Evolutionary conservation across 2,329 filamentous ascomycete species (phyloP).

Genomic region (Hymenoscyphus fraxineus): DNA sequence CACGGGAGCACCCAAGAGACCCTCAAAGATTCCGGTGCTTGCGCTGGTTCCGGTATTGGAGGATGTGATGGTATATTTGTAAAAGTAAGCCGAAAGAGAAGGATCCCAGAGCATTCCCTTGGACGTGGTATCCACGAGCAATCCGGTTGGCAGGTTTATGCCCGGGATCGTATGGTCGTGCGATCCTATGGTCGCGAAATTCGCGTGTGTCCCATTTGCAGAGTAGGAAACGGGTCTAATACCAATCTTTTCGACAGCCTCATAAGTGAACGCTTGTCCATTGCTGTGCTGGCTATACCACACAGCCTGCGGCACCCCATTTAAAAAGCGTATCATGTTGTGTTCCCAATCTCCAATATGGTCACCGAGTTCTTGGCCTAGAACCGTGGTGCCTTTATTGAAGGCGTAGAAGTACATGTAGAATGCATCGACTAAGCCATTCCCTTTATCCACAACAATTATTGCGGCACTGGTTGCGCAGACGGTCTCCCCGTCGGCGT

Average conservation of each 20-base stretch:
- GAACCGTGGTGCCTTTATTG: conserved; percentile 33
- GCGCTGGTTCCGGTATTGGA: no score
- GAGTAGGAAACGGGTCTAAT: conserved; percentile 54
- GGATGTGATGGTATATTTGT: conserved; percentile 44
- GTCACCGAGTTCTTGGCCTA: conserved; percentile 34
- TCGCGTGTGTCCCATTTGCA: conserved; percentile 60
- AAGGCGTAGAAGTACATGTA: conserved; percentile 38
- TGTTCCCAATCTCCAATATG: conserved; percentile 68
- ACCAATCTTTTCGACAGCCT: conserved; percentile 49
- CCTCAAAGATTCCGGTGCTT: conserved; percentile 15
- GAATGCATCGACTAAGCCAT: conserved; percentile 39
- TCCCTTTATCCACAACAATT: conserved; percentile 55
- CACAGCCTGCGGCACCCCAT: conserved; percentile 50
- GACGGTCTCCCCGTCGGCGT: conserved; percentile 46
- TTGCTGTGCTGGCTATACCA: conserved; percentile 62
- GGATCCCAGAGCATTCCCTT: conserved; percentile 59
- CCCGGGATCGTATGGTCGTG: conserved; percentile 63
- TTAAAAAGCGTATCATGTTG: conserved; percentile 61
- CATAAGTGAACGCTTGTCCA: conserved; percentile 61
- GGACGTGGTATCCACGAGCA: conserved; percentile 53
- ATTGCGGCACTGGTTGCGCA: conserved; percentile 49
- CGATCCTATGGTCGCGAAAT: conserved; percentile 55
- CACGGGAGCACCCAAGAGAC: conserved; percentile 41
- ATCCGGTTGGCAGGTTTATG: conserved; percentile 50
- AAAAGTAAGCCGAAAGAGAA: conserved; percentile 50